phyloP scores from a whole-genome alignment of 345 rosid species.

The Microthlaspi erraticum region DNA sequence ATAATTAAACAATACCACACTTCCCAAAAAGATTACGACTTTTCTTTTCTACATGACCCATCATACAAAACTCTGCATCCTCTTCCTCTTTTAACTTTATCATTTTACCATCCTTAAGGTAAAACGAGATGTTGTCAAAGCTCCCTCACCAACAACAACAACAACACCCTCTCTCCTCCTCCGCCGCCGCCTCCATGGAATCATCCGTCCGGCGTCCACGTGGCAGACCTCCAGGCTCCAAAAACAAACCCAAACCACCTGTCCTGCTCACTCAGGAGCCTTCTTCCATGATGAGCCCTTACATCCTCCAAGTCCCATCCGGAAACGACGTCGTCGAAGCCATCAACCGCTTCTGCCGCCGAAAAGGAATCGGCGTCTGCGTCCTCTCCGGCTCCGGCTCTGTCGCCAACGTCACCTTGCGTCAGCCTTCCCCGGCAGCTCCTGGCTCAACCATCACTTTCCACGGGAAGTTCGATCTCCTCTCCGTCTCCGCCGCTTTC shows the following conservation, averaged over 20 bases:
- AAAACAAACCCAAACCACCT: constrained; percentile 82
- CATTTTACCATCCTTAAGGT: background rate
- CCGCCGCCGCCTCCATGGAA: constrained; percentile 59
- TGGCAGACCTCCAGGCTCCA: constrained; percentile 91
- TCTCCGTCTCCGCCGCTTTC: constrained; percentile 84
- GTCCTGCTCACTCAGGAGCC: constrained; percentile 67
- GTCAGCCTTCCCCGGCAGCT: constrained; percentile 72
- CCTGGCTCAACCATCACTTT: constrained; percentile 81
- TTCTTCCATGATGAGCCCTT: constrained; percentile 65
- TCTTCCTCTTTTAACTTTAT: background rate
- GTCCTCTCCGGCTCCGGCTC: constrained; percentile 81
- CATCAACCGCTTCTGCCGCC: constrained; percentile 67
- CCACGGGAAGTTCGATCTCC: constrained; percentile 89
- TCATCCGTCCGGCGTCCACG: constrained; percentile 72
- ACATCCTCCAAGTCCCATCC: constrained; percentile 78
- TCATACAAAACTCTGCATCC: background rate
- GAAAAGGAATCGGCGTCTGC: constrained; percentile 62
- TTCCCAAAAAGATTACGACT: constrained; percentile 8
- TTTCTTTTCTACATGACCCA: background rate
- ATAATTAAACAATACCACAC: background rate
- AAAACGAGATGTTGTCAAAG: constrained; percentile 56
- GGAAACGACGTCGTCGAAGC: constrained; percentile 80
- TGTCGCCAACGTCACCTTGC: constrained; percentile 83
- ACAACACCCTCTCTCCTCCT: constrained; percentile 51
- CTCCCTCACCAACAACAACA: constrained; percentile 54